A percentile compares a stretch with the other conserved stretches of the same genome.
Evolutionary conservation across 2,329 filamentous ascomycete genomes (phyloP).

Genomic region (Rhexocercosporidium sp.): DNA sequence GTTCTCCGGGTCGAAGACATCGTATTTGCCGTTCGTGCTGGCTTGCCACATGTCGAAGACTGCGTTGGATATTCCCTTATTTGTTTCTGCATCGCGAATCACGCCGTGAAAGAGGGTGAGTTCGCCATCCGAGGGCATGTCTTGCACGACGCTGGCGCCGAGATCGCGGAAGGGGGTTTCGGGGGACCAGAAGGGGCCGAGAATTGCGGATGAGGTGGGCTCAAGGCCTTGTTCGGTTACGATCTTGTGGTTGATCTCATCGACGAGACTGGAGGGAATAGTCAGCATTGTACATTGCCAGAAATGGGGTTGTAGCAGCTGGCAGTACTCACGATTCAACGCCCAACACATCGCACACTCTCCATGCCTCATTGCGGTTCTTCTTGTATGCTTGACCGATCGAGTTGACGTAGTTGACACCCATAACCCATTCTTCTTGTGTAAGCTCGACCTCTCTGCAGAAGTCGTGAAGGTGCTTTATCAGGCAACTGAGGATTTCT

Average conservation of each 20-base stretch:
- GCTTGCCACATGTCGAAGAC: conserved; percentile 71
- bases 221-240: conserved; percentile 29
- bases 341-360: conserved; percentile 75
- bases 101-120: conserved; percentile 63
- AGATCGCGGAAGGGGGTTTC: conserved; percentile 73
- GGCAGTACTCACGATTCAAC: conserved; percentile 67
- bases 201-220: conserved; percentile 67
- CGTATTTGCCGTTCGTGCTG: conserved; percentile 60
- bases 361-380: conserved; percentile 74
- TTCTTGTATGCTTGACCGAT: conserved; percentile 70
- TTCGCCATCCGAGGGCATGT: conserved; percentile 54
- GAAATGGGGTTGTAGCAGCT: neutral
- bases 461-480: conserved; percentile 79
- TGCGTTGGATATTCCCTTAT: conserved; percentile 47
- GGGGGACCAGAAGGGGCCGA: conserved; percentile 84
- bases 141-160: conserved; percentile 67
- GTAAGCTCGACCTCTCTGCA: conserved; percentile 78
- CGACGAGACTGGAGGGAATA: conserved; percentile 56
- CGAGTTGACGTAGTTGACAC: conserved; percentile 76
- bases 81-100: conserved; percentile 50
- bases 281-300: neutral
- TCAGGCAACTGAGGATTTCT: conserved; percentile 65
- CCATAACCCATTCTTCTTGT: conserved; percentile 76
- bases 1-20: conserved; percentile 67
- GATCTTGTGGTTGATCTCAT: conserved; percentile 51